Percentiles rank a stretch among this genome's conserved stretches.
Conservation (phyloP, 345 rosid species). For the Syzygium aromaticum region DNA sequence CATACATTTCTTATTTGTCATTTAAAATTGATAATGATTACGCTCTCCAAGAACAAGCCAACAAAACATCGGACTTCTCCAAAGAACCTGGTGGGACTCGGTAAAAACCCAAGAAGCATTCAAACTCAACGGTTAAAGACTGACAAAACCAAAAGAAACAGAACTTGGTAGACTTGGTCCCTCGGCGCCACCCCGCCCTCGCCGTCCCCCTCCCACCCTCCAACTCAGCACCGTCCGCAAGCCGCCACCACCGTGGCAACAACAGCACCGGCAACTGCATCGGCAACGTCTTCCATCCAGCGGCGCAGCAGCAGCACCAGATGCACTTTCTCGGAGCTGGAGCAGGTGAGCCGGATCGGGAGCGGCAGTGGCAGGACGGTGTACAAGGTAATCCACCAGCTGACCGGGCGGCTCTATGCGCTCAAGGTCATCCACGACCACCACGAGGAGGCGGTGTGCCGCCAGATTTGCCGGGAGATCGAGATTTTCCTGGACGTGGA, state of each 20-base stretch:
- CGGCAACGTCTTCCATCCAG: neutral
- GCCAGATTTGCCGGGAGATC: slow-evolving; percentile 85
- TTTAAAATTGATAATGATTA: too few species aligned
- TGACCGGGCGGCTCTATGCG: slow-evolving; percentile 39
- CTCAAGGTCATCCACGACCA: slow-evolving; percentile 82
- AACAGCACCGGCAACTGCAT: neutral
- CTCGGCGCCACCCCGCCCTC: slow-evolving; percentile 42
- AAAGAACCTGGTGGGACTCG: neutral
- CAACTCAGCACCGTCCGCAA: slow-evolving; percentile 15
- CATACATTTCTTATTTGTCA: too few species aligned
- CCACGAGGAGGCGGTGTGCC: slow-evolving; percentile 66
- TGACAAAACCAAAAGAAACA: neutral
- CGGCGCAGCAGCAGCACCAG: neutral
- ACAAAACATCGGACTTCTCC: neutral
- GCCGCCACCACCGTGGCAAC: neutral
- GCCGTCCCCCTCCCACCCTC: slow-evolving; percentile 72
- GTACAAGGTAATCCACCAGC: slow-evolving; percentile 72
- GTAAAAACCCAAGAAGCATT: neutral
- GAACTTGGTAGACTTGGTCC: slow-evolving; percentile 9
- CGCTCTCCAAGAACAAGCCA: too few species aligned
- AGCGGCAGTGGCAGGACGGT: slow-evolving; percentile 90
- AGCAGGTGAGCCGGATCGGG: slow-evolving; percentile 54
- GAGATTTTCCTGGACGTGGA: slow-evolving; percentile 72
- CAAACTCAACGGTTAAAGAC: neutral
- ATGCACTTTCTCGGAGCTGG: slow-evolving; percentile 41